Percentiles rank a stretch among this genome's conserved stretches.
Evolutionary conservation across 176 grass and related monocot genomes (phyloP).

Genomic region (Carex kokanica): DNA sequence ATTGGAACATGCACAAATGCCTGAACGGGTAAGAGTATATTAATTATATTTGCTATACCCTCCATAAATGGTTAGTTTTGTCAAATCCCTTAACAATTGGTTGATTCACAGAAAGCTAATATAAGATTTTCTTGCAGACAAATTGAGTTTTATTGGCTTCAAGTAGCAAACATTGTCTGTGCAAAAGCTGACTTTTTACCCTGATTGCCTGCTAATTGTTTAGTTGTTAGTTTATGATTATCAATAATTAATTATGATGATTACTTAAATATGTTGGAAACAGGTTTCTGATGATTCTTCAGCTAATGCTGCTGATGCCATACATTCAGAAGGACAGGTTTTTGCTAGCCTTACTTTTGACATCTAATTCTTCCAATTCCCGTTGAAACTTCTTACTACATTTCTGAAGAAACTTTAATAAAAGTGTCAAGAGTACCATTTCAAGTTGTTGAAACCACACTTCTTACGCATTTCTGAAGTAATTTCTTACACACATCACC

Average conservation of each 20-base stretch:
- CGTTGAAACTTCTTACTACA: not conserved
- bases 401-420: not conserved
- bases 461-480: too few relatives aligned
- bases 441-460: too few relatives aligned
- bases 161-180: not conserved
- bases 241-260: not conserved
- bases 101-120: not conserved
- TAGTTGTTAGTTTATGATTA: not conserved
- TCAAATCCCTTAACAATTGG: not conserved
- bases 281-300: constrained; percentile 29
- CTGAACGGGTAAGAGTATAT: constrained; percentile 35
- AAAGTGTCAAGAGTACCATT: not conserved
- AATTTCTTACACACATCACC: too few relatives aligned
- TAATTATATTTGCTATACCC: not conserved
- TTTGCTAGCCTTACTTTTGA: not conserved
- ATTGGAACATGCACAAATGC: constrained; percentile 25
- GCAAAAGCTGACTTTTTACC: not conserved
- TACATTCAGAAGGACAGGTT: not conserved
- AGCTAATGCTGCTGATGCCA: not conserved
- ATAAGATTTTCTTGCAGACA: not conserved
- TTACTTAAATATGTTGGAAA: not conserved
- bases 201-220: not conserved
- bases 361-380: not conserved
- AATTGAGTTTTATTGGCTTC: not conserved
- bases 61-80: not conserved